These are phyloP conservation scores for Thermomucor indicae-seudaticae DNA, from an alignment of 371 early-diverging fungal genomes.

Conservation along the genomic window DNA sequence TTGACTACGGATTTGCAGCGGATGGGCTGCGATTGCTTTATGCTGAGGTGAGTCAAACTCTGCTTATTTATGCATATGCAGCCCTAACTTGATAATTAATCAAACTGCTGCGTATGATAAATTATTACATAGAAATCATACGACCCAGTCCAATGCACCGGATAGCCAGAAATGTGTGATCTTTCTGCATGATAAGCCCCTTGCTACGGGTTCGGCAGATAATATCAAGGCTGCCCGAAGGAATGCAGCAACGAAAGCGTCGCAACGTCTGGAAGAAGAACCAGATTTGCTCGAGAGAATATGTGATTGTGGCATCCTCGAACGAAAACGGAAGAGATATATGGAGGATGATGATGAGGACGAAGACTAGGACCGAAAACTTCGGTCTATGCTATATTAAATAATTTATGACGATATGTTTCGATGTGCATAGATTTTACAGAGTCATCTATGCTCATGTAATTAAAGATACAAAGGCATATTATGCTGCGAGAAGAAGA, in stretches of 20 bases:
- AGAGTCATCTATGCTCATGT: too few species aligned
- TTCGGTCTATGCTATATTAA: too few species aligned
- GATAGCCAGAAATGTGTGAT: slow-evolving; percentile 45
- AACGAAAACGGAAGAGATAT: not conserved
- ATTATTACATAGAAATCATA: slow-evolving; percentile 30
- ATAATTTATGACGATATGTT: too few species aligned
- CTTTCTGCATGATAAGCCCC: slow-evolving; percentile 41
- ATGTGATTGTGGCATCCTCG: slow-evolving; percentile 25
- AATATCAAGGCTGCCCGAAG: slow-evolving; percentile 51
- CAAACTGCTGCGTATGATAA: not conserved
- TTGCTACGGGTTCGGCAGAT: slow-evolving; percentile 36
- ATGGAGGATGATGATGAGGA: slow-evolving; percentile 6
- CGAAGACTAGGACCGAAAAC: not conserved
- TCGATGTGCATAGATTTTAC: too few species aligned
- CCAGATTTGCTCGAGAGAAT: slow-evolving; percentile 25
- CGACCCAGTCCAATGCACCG: slow-evolving; percentile 19
- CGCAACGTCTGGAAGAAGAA: slow-evolving; percentile 30
- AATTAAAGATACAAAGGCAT: too few species aligned
- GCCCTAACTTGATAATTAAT: not conserved
- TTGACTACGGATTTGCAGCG: slow-evolving; percentile 40
- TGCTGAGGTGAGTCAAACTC: slow-evolving; percentile 31
- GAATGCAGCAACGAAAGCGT: slow-evolving; percentile 41
- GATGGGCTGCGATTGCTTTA: slow-evolving; percentile 43
- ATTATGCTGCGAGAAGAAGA: too few species aligned
- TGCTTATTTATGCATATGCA: not conserved